Conservation (phyloP, 2,329 filamentous ascomycete genomes). For the Penicillium sp. region DNA sequence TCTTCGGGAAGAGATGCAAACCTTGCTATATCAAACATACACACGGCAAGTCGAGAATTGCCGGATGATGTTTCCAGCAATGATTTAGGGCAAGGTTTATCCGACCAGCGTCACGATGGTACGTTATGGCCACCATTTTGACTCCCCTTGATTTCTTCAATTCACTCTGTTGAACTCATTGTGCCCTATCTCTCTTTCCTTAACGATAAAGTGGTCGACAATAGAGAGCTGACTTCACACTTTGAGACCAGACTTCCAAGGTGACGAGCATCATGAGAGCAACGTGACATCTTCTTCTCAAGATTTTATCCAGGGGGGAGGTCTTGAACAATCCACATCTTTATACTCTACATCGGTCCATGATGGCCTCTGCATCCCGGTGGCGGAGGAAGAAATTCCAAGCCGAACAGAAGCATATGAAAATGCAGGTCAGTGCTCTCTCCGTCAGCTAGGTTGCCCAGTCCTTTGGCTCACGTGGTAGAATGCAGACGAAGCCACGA, state of each 20-base stretch:
- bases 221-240: not conserved
- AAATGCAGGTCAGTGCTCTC: conserved; percentile 1
- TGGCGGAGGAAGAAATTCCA: conserved; percentile 2
- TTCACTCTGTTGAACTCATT: conserved; percentile 1
- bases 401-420: not conserved
- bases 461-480: conserved; percentile 2
- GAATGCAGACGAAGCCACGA: not conserved
- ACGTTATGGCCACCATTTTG: conserved; percentile 1
- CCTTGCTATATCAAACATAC: conserved; percentile 4
- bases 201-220: not conserved
- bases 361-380: not conserved
- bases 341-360: conserved; percentile 1
- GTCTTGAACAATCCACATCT: not conserved
- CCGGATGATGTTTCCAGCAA: conserved; percentile 3
- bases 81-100: not conserved
- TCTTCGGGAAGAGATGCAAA: not conserved
- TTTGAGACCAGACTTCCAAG: conserved; percentile 3
- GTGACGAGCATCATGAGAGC: not conserved
- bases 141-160: conserved; percentile 3
- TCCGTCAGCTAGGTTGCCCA: not conserved
- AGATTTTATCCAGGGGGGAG: conserved; percentile 4
- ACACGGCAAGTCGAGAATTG: conserved; percentile 3
- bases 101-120: not conserved
- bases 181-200: conserved; percentile 1
- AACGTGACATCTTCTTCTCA: conserved; percentile 1